Conservation (phyloP, 257 asterid species). For the Paulownia fortunei region DNA sequence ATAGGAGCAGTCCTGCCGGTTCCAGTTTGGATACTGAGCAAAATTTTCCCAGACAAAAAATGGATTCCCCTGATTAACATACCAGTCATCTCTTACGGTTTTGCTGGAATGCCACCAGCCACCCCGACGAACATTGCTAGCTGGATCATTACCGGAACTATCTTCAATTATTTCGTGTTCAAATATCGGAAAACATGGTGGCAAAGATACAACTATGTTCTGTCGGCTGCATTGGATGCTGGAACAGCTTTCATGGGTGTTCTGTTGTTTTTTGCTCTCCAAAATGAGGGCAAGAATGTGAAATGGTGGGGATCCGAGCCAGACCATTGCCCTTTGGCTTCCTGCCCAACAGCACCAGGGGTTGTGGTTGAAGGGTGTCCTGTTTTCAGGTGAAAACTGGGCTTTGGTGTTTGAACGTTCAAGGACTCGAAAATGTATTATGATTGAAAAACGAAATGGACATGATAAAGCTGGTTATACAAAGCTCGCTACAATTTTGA, state of each 20-base stretch:
- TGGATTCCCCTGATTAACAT: constrained; percentile 90
- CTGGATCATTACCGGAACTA: constrained; percentile 79
- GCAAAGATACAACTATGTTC: constrained; percentile 85
- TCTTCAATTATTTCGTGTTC: constrained; percentile 87
- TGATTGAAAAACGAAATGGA: not conserved
- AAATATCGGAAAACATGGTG: constrained; percentile 83
- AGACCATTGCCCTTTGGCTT: constrained; percentile 89
- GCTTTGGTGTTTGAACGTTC: not conserved
- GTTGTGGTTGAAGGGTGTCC: constrained; percentile 78
- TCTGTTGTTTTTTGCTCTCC: constrained; percentile 72
- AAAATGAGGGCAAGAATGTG: constrained; percentile 67
- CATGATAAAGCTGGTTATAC: not conserved
- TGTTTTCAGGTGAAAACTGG: constrained; percentile 55
- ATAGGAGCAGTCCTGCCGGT: constrained; percentile 85
- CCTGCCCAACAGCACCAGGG: constrained; percentile 94
- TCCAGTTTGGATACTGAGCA: constrained; percentile 88
- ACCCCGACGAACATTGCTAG: constrained; percentile 93
- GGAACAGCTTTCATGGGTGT: constrained; percentile 99
- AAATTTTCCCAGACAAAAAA: constrained; percentile 75
- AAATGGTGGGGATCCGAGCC: constrained; percentile 93
- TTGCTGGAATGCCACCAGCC: constrained; percentile 99
- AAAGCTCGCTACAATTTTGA: constrained; percentile 29
- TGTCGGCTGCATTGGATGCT: constrained; percentile 93
- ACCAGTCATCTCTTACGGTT: constrained; percentile 86
- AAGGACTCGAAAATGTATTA: not conserved